phyloP scores from a whole-genome alignment of 179 eudicot species.

The Silene coronaria region DNA sequence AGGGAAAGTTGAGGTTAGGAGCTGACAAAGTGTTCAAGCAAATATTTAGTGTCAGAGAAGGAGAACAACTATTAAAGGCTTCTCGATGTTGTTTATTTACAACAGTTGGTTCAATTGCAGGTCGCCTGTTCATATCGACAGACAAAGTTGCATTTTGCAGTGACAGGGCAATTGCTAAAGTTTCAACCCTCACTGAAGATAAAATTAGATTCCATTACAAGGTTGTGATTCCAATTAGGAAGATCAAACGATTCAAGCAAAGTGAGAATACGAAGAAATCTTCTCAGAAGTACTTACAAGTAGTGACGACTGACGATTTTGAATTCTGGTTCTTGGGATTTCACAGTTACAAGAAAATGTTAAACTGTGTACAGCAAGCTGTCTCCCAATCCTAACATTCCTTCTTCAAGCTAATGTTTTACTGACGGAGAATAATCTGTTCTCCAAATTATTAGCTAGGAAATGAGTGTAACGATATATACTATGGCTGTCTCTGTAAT shows the following conservation, averaged over 20 bases:
- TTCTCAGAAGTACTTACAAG: slow-evolving; percentile 41
- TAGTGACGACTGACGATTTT: slow-evolving; percentile 45
- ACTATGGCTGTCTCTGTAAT: not conserved
- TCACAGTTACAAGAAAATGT: slow-evolving; percentile 38
- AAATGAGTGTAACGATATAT: not conserved
- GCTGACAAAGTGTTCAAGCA: slow-evolving; percentile 38
- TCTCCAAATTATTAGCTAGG: slow-evolving; percentile 7
- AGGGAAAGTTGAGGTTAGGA: slow-evolving; percentile 44
- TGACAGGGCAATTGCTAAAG: slow-evolving; percentile 27
- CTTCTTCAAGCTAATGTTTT: not conserved
- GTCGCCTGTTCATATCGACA: slow-evolving; percentile 36
- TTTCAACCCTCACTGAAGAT: slow-evolving; percentile 23
- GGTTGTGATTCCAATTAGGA: slow-evolving; percentile 38
- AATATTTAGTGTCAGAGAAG: slow-evolving; percentile 29
- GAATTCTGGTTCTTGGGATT: slow-evolving; percentile 67
- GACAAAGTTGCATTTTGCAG: slow-evolving; percentile 45
- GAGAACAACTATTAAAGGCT: slow-evolving; percentile 30
- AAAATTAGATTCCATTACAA: slow-evolving; percentile 29
- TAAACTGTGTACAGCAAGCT: slow-evolving; percentile 37
- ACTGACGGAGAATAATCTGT: not conserved
- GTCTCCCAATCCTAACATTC: slow-evolving; percentile 12
- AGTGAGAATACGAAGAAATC: slow-evolving; percentile 35
- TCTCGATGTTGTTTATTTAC: slow-evolving; percentile 33
- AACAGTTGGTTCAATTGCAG: slow-evolving; percentile 34
- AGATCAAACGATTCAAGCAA: slow-evolving; percentile 34